Percentiles rank a stretch among this genome's conserved stretches.
Conservation (phyloP, 495 filamentous ascomycete genomes). For the Daldinia vernicosa region DNA sequence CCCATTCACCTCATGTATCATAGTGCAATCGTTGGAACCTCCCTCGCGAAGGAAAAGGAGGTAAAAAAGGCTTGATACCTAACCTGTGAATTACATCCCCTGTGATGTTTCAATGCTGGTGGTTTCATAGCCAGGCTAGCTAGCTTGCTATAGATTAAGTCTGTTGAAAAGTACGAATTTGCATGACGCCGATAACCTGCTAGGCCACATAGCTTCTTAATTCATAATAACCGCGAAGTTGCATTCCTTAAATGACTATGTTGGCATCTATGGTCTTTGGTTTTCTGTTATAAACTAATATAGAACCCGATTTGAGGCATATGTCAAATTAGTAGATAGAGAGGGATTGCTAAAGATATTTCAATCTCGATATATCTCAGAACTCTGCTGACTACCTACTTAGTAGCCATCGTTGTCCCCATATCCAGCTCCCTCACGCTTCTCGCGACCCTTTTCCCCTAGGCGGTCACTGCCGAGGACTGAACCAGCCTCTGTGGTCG, state of each 20-base stretch:
- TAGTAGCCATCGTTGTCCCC: conserved; percentile 26
- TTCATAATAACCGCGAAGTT: too few species aligned
- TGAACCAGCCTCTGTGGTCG: conserved; percentile 20
- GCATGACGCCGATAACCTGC: background rate
- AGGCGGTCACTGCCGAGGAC: conserved; percentile 19
- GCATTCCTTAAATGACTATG: too few species aligned
- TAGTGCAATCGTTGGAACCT: background rate
- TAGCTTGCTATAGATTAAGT: background rate
- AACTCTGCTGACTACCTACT: background rate
- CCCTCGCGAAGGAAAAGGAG: background rate
- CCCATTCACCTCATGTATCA: too few species aligned
- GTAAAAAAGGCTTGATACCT: background rate
- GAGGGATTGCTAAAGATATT: background rate
- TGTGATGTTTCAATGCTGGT: background rate
- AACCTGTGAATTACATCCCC: background rate
- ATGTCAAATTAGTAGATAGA: background rate
- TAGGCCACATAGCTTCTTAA: too few species aligned
- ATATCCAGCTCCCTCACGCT: conserved; percentile 29
- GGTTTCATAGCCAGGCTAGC: background rate
- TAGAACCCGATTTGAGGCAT: too few species aligned
- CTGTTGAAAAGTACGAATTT: background rate
- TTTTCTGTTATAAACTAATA: too few species aligned
- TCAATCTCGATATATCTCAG: background rate
- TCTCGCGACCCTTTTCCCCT: conserved; percentile 27
- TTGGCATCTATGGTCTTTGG: too few species aligned